Evolutionary conservation across 352 stramenopile genomes (phyloP).

Genomic region (Thalassiosira mediterranea): DNA sequence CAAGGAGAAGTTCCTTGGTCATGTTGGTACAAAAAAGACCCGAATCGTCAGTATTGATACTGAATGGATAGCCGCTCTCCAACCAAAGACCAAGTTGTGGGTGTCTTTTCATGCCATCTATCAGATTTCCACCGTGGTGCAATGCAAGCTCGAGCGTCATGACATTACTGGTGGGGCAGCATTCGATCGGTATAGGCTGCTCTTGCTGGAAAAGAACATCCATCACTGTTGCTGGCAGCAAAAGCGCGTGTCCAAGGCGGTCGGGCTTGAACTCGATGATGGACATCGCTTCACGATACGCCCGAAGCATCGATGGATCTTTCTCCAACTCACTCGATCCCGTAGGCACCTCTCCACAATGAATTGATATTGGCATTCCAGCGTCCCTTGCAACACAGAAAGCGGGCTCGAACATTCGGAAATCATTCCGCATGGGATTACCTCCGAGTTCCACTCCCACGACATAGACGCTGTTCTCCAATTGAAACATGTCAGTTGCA

Average conservation of each 20-base stretch:
- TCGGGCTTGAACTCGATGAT: slow-evolving; percentile 91
- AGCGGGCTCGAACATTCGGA: slow-evolving; percentile 85
- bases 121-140: slow-evolving; percentile 71
- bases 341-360: slow-evolving; percentile 91
- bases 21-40: slow-evolving; percentile 90
- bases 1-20: slow-evolving; percentile 88
- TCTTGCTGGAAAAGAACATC: slow-evolving; percentile 81
- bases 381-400: slow-evolving; percentile 84
- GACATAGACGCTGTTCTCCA: slow-evolving; percentile 25
- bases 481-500: slow-evolving; percentile 46
- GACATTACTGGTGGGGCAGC: slow-evolving; percentile 93
- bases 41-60: slow-evolving; percentile 92
- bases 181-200: slow-evolving; percentile 89
- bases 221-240: slow-evolving; percentile 85
- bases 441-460: slow-evolving; percentile 78
- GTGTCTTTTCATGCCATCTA: slow-evolving; percentile 85
- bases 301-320: slow-evolving; percentile 9
- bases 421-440: slow-evolving; percentile 85
- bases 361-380: slow-evolving; percentile 89
- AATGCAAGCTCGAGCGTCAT: slow-evolving; percentile 89
- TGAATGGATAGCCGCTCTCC: slow-evolving; percentile 84
- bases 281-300: slow-evolving; percentile 80
- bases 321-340: slow-evolving; percentile 7
- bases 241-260: slow-evolving; percentile 90
- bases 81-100: slow-evolving; percentile 81